Conservation (phyloP, 2,329 filamentous ascomycete genomes). For the Cladophialophora carrionii region DNA sequence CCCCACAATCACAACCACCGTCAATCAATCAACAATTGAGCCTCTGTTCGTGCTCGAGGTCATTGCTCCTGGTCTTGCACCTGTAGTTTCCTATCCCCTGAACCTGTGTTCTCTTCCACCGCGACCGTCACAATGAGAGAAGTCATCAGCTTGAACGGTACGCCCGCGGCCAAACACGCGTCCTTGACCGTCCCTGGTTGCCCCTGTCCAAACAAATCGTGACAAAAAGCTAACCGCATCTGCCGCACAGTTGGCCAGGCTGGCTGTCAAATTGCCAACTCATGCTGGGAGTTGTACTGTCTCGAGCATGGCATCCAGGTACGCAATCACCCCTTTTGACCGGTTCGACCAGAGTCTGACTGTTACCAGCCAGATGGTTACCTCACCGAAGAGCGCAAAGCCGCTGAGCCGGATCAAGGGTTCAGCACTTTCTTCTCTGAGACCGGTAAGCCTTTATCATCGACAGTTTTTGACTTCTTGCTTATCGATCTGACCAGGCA, state of each 20-base stretch:
- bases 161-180: conserved; percentile 45
- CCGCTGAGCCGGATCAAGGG: conserved; percentile 86
- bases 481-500: conserved; percentile 60
- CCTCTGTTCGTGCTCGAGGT: conserved; percentile 27
- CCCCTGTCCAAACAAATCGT: conserved; percentile 27
- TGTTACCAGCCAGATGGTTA: conserved; percentile 85
- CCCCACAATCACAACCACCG: conserved; percentile 33
- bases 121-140: conserved; percentile 78
- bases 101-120: conserved; percentile 11
- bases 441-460: conserved; percentile 70
- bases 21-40: conserved; percentile 35
- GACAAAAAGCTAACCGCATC: conserved; percentile 57
- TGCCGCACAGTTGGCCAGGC: conserved; percentile 87
- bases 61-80: conserved; percentile 8
- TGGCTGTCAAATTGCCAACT: conserved; percentile 99
- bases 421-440: conserved; percentile 99
- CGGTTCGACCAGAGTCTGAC: conserved; percentile 34
- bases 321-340: conserved; percentile 48
- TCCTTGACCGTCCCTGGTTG: conserved; percentile 28
- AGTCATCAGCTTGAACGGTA: conserved; percentile 99
- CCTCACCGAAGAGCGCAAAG: conserved; percentile 97
- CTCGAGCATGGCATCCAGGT: conserved; percentile 99
- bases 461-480: conserved; percentile 3
- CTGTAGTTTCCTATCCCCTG: conserved; percentile 18
- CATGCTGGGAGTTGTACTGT: conserved; percentile 99